These are phyloP conservation scores for Mycena polygramma DNA, from an alignment of 768 basidiomycete genomes.

Conservation along the genomic window DNA sequence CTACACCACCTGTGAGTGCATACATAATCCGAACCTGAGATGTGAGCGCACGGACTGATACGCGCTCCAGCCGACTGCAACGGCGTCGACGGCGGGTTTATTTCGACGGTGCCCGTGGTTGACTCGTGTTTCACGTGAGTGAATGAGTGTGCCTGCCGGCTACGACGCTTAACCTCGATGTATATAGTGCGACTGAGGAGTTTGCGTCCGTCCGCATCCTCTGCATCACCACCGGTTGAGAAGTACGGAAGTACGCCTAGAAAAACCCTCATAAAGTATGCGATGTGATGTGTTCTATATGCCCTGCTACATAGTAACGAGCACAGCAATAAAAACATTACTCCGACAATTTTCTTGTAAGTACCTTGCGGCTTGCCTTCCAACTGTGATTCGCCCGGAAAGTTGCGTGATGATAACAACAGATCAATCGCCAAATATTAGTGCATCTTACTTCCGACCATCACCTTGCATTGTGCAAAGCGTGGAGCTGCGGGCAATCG, in stretches of 20 bases:
- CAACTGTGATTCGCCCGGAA: too few relatives aligned
- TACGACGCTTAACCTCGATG: background rate
- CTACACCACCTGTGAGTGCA: constrained; percentile 17
- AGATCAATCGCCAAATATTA: too few relatives aligned
- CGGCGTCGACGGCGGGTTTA: constrained; percentile 1
- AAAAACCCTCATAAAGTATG: too few relatives aligned
- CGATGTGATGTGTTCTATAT: too few relatives aligned
- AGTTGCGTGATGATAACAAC: too few relatives aligned
- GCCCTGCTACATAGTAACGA: too few relatives aligned
- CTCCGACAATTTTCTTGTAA: too few relatives aligned
- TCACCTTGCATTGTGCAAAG: too few relatives aligned
- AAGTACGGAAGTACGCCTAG: background rate
- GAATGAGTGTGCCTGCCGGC: background rate
- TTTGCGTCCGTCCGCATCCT: background rate
- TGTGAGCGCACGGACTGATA: background rate
- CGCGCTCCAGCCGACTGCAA: constrained; percentile 15
- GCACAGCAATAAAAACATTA: too few relatives aligned
- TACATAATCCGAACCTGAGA: background rate
- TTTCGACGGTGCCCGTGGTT: constrained; percentile 3
- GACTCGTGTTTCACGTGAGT: constrained; percentile 13
- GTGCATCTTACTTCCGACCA: too few relatives aligned
- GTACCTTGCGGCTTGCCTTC: too few relatives aligned
- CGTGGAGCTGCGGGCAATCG: too few relatives aligned
- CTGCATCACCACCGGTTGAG: constrained; percentile 1
- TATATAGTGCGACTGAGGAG: background rate